Conservation (phyloP, 768 basidiomycete genomes). For the Pholiota molesta region DNA sequence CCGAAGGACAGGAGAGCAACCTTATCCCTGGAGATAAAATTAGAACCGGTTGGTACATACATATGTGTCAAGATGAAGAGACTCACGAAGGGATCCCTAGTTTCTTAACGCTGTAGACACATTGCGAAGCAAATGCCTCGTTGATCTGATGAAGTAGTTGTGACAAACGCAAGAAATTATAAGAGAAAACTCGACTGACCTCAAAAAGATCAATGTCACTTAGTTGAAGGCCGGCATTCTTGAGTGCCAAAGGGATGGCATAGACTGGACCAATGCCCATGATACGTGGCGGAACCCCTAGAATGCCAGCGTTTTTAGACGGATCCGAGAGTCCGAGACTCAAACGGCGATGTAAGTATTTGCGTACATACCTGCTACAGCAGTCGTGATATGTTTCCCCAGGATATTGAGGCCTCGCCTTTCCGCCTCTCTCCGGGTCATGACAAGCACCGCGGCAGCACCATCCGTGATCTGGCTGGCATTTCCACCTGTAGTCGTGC, state of each 20-base stretch:
- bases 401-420: conserved; percentile 71
- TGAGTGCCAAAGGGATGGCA: conserved; percentile 81
- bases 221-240: conserved; percentile 63
- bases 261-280: conserved; percentile 88
- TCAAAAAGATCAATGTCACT: conserved; percentile 82
- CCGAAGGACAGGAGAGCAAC: conserved; percentile 17
- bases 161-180: neutral
- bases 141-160: conserved; percentile 62
- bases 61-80: neutral
- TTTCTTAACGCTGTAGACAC: conserved; percentile 69
- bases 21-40: conserved; percentile 36
- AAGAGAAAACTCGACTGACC: conserved; percentile 38
- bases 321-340: neutral
- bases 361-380: conserved; percentile 55
- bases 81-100: conserved; percentile 57
- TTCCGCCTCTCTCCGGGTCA: conserved; percentile 81
- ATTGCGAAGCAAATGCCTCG: conserved; percentile 89
- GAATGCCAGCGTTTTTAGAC: neutral
- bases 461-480: conserved; percentile 88
- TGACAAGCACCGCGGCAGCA: conserved; percentile 78
- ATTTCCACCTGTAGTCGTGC: conserved; percentile 81
- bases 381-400: conserved; percentile 79
- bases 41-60: neutral
- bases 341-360: neutral
- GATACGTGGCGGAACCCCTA: conserved; percentile 76